Evolutionary conservation across 116 monocot genomes (phyloP), one percentile per base, ranked within the genome.

Genomic region (Cymodocea nodosa): DNA sequence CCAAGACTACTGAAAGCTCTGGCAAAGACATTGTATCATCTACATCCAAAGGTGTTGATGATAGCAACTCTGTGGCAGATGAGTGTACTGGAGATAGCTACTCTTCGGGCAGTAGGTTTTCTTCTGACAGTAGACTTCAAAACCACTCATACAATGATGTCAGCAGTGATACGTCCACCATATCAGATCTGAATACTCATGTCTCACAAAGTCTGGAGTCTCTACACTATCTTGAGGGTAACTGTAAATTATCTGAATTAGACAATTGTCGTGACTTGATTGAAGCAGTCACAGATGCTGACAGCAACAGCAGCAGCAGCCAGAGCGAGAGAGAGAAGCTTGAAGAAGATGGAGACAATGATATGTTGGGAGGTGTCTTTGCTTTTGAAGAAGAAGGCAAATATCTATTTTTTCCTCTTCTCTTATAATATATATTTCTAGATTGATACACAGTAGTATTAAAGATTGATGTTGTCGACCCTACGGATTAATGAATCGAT

Each of bases 221-320:
- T 58, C 58, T 12, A 44, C 44, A 44, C 18, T 18, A 18, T 76
- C 68, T 80, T 23, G 86, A 92, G 60, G 84, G 87, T 58, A 87
- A 87, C 62, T 87, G 84, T 73, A 85, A 85, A 74, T 77, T 81
- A 70, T 76, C 78, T 18, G 84, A 82, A 36, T 62, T 84, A 60
- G 82, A 92, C 78, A 82, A 78, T 56, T 72, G 78, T 70, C 76
- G 76, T 78, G 84, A 80, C 68, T 74, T 69, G 70, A 78, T 73
- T 80, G 88, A 85, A 76, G 84, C 80, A 78, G 79, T 82, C 59
- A 81, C 71, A 52, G 90, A 90, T 75, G 83, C 69, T 20, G 87
- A 91, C 75, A 87, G 87, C 80, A 82, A 56, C 80, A 84, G 82
- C 80, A 90, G 81, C 72, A 83, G 81, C 70, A 77, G 84, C 23